phyloP scores from a whole-genome alignment of 2,329 filamentous ascomycete species.

The Ophiostoma quercus region DNA sequence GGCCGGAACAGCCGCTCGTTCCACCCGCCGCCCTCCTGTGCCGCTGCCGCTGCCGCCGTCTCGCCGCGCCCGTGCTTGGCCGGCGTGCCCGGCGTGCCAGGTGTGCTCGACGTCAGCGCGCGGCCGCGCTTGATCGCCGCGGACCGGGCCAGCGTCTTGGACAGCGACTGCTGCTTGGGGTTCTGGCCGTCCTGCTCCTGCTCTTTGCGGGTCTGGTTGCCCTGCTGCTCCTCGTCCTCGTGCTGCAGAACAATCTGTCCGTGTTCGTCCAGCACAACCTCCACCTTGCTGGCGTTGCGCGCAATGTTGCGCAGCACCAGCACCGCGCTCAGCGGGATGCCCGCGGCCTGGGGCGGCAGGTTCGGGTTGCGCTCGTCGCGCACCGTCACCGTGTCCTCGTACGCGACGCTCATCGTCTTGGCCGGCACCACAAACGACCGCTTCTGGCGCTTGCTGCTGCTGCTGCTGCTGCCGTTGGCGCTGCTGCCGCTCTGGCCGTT shows the following conservation, averaged over 20 bases:
- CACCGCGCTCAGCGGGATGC: slow-evolving; percentile 71
- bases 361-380: slow-evolving; percentile 56
- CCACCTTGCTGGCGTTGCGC: slow-evolving; percentile 58
- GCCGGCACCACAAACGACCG: slow-evolving; percentile 51
- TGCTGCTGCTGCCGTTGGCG: slow-evolving; percentile 6
- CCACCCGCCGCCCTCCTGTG: slow-evolving; percentile 47
- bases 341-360: slow-evolving; percentile 59
- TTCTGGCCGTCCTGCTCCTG: neutral
- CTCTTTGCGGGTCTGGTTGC: slow-evolving; percentile 39
- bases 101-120: neutral
- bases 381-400: slow-evolving; percentile 52
- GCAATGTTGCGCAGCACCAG: slow-evolving; percentile 76
- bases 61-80: slow-evolving; percentile 2
- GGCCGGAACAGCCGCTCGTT: slow-evolving; percentile 64
- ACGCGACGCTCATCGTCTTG: slow-evolving; percentile 50
- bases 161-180: slow-evolving; percentile 7
- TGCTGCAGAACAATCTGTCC: slow-evolving; percentile 28
- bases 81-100: slow-evolving; percentile 1
- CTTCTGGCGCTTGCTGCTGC: slow-evolving; percentile 33
- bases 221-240: slow-evolving; percentile 42
- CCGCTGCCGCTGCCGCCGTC: slow-evolving; percentile 15
- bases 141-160: slow-evolving; percentile 8
- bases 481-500: neutral
- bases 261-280: slow-evolving; percentile 34
- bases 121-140: slow-evolving; percentile 12